These are phyloP conservation scores for Trichoderma guizhouense DNA, from an alignment of 2,329 filamentous ascomycete genomes.

Conservation along the genomic window DNA sequence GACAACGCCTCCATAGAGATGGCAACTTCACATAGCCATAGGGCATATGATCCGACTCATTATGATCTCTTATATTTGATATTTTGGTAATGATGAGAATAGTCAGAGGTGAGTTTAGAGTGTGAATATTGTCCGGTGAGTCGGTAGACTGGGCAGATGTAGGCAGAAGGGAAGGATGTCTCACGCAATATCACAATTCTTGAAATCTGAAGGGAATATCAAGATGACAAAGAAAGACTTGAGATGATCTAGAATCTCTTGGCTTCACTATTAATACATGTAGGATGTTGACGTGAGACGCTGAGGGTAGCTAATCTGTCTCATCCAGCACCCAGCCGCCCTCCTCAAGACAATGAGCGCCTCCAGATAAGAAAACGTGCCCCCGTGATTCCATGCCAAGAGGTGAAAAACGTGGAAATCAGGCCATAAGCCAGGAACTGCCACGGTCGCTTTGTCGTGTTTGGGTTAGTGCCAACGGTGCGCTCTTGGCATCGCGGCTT, in stretches of 20 bases:
- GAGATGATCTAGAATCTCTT: not conserved
- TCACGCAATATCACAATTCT: not conserved
- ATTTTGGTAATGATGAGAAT: not conserved
- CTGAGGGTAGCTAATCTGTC: not conserved
- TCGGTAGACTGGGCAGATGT: not conserved
- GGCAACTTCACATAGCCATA: not conserved
- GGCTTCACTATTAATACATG: not conserved
- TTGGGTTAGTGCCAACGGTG: conserved; percentile 31
- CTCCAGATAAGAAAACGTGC: not conserved
- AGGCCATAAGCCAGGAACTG: conserved; percentile 16
- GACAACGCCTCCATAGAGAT: not conserved
- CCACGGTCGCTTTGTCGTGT: not conserved
- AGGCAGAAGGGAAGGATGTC: accelerated
- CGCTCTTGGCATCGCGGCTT: conserved; percentile 29
- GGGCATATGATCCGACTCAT: not conserved
- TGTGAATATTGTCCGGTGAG: not conserved
- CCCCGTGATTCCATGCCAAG: not conserved
- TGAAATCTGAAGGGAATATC: accelerated
- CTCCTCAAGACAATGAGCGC: not conserved
- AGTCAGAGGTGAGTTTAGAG: not conserved
- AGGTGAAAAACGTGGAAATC: conserved; percentile 26
- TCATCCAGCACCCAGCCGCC: not conserved
- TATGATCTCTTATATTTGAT: not conserved
- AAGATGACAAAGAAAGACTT: not conserved
- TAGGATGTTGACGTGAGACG: not conserved